phyloP scores from a whole-genome alignment of 495 filamentous ascomycete genomes.

The Penicilliopsis zonata region DNA sequence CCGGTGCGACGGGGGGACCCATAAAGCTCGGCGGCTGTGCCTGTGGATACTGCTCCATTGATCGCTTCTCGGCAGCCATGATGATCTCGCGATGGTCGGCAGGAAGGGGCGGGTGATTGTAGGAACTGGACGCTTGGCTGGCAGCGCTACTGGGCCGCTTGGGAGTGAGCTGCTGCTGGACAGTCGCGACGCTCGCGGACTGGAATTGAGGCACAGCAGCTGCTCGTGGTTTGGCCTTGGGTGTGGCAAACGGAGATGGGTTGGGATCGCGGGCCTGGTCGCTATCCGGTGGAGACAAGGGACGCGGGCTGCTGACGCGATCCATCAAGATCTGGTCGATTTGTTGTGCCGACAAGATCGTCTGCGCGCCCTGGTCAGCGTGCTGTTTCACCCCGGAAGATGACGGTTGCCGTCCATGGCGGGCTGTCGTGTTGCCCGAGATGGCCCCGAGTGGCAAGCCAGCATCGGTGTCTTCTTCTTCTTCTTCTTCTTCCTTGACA shows the following conservation, averaged over 20 bases:
- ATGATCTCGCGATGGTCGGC: constrained; percentile 73
- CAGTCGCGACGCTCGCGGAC: constrained; percentile 18
- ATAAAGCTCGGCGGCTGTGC: constrained; percentile 41
- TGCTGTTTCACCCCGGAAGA: constrained; percentile 27
- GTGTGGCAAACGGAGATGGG: constrained; percentile 26
- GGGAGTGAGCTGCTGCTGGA: constrained; percentile 17
- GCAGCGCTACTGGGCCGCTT: constrained; percentile 57
- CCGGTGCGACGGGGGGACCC: constrained; percentile 77
- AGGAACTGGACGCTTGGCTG: constrained; percentile 39
- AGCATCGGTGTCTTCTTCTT: constrained; percentile 29
- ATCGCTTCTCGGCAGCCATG: constrained; percentile 57
- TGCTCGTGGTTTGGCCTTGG: constrained; percentile 22
- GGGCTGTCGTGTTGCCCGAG: constrained; percentile 29
- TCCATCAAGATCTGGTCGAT: constrained; percentile 55
- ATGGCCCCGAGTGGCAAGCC: constrained; percentile 30
- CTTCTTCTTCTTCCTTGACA: constrained; percentile 28
- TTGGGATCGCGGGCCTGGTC: constrained; percentile 18
- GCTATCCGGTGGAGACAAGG: constrained; percentile 22
- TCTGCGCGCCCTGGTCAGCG: constrained; percentile 61
- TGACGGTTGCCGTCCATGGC: constrained; percentile 12
- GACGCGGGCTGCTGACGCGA: constrained; percentile 18
- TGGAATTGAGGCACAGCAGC: too few relatives aligned
- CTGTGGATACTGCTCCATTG: constrained; percentile 33
- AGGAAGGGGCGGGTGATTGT: constrained; percentile 62
- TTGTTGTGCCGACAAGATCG: constrained; percentile 56